Evolutionary conservation across 1,284 basidiomycete species (phyloP).

Genomic region (Ustilago vetiveriae): DNA sequence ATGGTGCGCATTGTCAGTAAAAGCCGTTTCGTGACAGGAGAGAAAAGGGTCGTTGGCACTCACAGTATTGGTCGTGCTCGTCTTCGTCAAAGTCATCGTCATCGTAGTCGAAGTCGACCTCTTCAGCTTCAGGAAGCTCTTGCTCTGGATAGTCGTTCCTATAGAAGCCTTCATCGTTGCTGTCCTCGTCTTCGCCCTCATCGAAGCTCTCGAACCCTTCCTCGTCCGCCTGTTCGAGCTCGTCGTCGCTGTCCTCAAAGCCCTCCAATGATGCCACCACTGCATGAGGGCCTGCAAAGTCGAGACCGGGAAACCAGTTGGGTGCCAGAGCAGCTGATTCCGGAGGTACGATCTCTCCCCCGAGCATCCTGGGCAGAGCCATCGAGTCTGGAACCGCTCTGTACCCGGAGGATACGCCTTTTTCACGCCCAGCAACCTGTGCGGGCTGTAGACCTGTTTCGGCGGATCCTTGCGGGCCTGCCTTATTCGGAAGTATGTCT

Average conservation of each 20-base stretch:
- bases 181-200: constrained; percentile 64
- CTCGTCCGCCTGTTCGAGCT: constrained; percentile 34
- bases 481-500: constrained; percentile 42
- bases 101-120: constrained; percentile 44
- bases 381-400: constrained; percentile 25
- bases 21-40: too few species aligned
- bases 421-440: constrained; percentile 43
- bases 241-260: constrained; percentile 41
- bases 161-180: constrained; percentile 66
- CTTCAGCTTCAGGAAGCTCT: constrained; percentile 55
- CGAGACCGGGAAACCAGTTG: constrained; percentile 29
- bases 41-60: constrained; percentile 4
- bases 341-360: constrained; percentile 35
- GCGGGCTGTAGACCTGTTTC: constrained; percentile 37
- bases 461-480: constrained; percentile 32
- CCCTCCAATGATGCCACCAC: constrained; percentile 35
- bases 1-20: not conserved
- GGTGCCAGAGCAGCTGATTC: constrained; percentile 20
- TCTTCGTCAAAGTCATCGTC: constrained; percentile 34
- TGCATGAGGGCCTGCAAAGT: constrained; percentile 31
- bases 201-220: constrained; percentile 49
- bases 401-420: constrained; percentile 26
- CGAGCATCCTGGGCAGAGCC: constrained; percentile 35
- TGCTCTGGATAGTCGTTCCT: constrained; percentile 64
- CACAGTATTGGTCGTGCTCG: constrained; percentile 45